phyloP scores from a whole-genome alignment of 805 yeast species.

The Torulaspora quercuum region DNA sequence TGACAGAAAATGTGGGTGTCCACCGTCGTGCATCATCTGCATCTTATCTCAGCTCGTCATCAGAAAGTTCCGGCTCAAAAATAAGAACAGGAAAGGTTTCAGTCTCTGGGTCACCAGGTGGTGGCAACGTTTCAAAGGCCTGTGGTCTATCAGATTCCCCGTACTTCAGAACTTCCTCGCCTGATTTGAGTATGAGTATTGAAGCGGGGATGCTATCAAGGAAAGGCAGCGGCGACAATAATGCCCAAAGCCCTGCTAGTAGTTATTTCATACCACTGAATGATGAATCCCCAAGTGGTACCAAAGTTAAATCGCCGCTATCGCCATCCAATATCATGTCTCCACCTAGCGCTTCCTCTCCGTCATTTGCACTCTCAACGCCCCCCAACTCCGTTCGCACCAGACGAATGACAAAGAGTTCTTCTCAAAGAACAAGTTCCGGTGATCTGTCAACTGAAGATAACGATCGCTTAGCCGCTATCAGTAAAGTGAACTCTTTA shows the following conservation, averaged over 20 bases:
- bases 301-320: constrained; percentile 30
- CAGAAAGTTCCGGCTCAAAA: constrained; percentile 28
- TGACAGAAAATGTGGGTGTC: constrained; percentile 34
- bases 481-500: constrained; percentile 30
- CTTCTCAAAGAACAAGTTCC: constrained; percentile 23
- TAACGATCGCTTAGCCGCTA: constrained; percentile 26
- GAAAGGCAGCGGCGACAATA: constrained; percentile 23
- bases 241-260: constrained; percentile 9
- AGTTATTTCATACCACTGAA: constrained; percentile 15
- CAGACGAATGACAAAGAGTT: constrained; percentile 48
- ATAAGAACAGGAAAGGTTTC: constrained; percentile 19
- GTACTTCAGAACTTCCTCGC: constrained; percentile 28
- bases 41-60: constrained; percentile 40
- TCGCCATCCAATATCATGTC: constrained; percentile 23
- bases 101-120: constrained; percentile 23
- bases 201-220: constrained; percentile 22
- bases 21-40: constrained; percentile 36
- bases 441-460: constrained; percentile 26
- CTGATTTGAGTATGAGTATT: constrained; percentile 25
- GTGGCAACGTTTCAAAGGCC: constrained; percentile 16
- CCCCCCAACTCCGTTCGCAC: constrained; percentile 50
- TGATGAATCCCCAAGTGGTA: constrained; percentile 26
- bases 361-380: constrained; percentile 43
- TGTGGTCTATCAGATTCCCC: constrained; percentile 27
- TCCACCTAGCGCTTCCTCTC: constrained; percentile 19